Conservation (phyloP, 495 filamentous ascomycete genomes). For the Daldinia loculata region DNA sequence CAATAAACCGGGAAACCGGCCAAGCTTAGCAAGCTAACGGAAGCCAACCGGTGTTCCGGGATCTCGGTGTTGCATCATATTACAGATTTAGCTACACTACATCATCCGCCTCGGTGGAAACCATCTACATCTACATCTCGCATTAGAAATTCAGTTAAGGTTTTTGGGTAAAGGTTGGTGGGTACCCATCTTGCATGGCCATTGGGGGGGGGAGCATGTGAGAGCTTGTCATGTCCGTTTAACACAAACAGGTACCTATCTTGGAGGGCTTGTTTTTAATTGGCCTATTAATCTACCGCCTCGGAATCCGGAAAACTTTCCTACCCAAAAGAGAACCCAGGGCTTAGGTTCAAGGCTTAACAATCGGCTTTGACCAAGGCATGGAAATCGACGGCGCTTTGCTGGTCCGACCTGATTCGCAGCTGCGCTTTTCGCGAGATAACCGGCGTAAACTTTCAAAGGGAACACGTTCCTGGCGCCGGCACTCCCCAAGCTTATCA, state of each 20-base stretch:
- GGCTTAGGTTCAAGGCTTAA: neutral
- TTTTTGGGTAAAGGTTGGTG: constrained; percentile 10
- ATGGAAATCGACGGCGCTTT: constrained; percentile 11
- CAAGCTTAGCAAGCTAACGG: neutral
- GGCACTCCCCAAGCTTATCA: neutral
- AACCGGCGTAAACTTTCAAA: constrained; percentile 12
- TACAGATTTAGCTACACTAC: constrained; percentile 3
- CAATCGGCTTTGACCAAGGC: neutral
- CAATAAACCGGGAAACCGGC: neutral
- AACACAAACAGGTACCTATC: neutral
- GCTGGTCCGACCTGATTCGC: constrained; percentile 14
- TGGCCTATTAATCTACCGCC: constrained; percentile 17
- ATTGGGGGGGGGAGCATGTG: neutral
- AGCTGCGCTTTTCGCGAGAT: constrained; percentile 4
- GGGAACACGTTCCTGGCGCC: constrained; percentile 24
- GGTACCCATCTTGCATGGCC: constrained; percentile 12
- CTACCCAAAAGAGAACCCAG: neutral
- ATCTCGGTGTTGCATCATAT: constrained; percentile 22
- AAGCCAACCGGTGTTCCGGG: neutral
- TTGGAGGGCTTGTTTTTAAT: neutral
- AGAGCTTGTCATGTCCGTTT: neutral
- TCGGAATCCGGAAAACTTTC: neutral
- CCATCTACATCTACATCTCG: constrained; percentile 9
- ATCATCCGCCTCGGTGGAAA: constrained; percentile 7
- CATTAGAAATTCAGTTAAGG: constrained; percentile 16